These are phyloP conservation scores for Sclerotinia glacialis DNA, from an alignment of 2,329 filamentous ascomycete species.

Conservation along the genomic window DNA sequence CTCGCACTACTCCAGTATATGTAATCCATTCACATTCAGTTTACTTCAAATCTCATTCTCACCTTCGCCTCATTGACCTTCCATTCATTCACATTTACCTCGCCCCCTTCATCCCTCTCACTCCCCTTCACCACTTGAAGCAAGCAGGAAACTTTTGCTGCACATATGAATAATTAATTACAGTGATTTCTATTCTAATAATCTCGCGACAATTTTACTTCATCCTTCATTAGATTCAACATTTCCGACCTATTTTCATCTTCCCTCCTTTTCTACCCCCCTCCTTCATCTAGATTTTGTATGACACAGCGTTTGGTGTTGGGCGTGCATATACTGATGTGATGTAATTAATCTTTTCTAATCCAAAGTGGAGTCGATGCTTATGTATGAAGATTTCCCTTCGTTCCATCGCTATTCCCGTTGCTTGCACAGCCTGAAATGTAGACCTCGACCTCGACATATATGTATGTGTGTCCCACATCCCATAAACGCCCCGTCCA, in stretches of 20 bases:
- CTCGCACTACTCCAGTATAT: too few species aligned
- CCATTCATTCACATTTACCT: not conserved
- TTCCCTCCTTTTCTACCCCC: not conserved
- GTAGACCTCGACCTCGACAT: not conserved
- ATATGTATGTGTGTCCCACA: not conserved
- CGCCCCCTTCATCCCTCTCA: not conserved
- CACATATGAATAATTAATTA: not conserved
- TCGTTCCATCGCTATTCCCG: not conserved
- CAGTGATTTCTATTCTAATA: too few species aligned
- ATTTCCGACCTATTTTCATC: not conserved
- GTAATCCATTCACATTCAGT: not conserved
- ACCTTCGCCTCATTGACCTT: not conserved
- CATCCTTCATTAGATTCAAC: not conserved
- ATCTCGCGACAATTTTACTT: not conserved
- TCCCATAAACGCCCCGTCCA: not conserved
- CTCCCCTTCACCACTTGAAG: too few species aligned
- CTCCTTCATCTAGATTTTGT: not conserved
- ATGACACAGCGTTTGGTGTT: not conserved
- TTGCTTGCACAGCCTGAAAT: not conserved
- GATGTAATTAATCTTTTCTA: not conserved
- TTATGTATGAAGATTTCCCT: not conserved
- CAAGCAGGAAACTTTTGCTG: not conserved
- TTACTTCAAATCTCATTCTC: not conserved
- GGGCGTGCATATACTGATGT: too few species aligned
- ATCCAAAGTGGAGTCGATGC: not conserved